A percentile compares a stretch with the other conserved stretches of the same genome.
Evolutionary conservation across 495 filamentous ascomycete species (phyloP).

Genomic region (Neurospora sublineolata): DNA sequence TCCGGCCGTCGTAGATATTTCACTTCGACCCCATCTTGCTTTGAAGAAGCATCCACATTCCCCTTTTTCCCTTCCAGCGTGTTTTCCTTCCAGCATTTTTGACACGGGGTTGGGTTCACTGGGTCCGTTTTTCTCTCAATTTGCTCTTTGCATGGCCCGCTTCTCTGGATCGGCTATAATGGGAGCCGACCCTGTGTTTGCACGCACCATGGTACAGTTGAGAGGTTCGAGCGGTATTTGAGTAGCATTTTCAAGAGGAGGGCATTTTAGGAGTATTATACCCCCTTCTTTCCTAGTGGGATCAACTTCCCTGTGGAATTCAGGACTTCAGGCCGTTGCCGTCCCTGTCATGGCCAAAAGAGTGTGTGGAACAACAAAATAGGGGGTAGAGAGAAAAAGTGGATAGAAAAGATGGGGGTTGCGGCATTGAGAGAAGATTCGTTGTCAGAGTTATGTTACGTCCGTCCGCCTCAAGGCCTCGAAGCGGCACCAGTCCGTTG

Average conservation of each 20-base stretch:
- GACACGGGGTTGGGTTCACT: not conserved
- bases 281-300: slow-evolving; percentile 6
- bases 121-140: not conserved
- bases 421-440: not conserved
- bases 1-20: slow-evolving; percentile 15
- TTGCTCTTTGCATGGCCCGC: not conserved
- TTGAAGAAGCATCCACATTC: not conserved
- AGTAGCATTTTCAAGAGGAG: not conserved
- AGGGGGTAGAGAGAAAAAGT: not conserved
- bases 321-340: not conserved
- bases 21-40: not conserved
- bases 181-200: not conserved
- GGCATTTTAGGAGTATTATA: slow-evolving; percentile 11
- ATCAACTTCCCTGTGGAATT: not conserved
- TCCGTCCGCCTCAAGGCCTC: not conserved
- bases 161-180: not conserved
- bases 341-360: not conserved
- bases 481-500: not conserved
- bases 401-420: not conserved
- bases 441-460: not conserved
- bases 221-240: not conserved
- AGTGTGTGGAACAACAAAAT: not conserved
- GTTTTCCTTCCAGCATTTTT: slow-evolving; percentile 1
- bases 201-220: not conserved
- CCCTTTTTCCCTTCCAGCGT: slow-evolving; percentile 5